Conservation (phyloP, 768 basidiomycete species). For the Trametes cinnabarina region DNA sequence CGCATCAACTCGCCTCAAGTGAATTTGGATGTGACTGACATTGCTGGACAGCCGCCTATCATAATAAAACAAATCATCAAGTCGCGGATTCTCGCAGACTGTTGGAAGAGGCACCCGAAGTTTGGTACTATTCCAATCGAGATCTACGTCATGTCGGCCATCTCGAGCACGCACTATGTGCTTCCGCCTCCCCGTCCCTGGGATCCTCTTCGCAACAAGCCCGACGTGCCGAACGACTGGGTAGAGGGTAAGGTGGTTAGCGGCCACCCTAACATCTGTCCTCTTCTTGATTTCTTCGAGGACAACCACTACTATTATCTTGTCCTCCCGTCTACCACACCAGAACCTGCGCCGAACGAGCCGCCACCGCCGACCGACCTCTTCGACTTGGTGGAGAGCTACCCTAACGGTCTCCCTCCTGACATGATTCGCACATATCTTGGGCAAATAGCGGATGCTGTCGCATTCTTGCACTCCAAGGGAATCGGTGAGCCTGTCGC, state of each 20-base stretch:
- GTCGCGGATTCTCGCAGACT: slow-evolving; percentile 96
- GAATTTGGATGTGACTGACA: not conserved
- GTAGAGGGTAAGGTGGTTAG: slow-evolving; percentile 67
- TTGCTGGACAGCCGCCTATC: slow-evolving; percentile 64
- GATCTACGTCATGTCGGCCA: slow-evolving; percentile 90
- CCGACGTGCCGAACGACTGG: slow-evolving; percentile 48
- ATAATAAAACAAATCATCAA: slow-evolving; percentile 99
- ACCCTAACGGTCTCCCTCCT: slow-evolving; percentile 81
- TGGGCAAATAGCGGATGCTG: slow-evolving; percentile 90
- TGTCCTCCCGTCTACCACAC: slow-evolving; percentile 75
- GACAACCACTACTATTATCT: slow-evolving; percentile 96
- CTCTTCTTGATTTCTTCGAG: slow-evolving; percentile 94
- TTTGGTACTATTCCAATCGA: slow-evolving; percentile 98
- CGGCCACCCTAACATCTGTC: slow-evolving; percentile 95
- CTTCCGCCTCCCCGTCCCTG: slow-evolving; percentile 80
- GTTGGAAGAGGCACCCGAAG: slow-evolving; percentile 97
- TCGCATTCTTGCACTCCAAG: slow-evolving; percentile 83
- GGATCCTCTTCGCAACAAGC: slow-evolving; percentile 63
- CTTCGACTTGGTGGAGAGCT: slow-evolving; percentile 91
- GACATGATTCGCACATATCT: slow-evolving; percentile 77
- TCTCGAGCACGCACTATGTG: slow-evolving; percentile 77
- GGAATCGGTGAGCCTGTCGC: slow-evolving; percentile 72
- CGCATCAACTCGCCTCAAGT: slow-evolving; percentile 40
- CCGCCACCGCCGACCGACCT: slow-evolving; percentile 72
- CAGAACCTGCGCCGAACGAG: slow-evolving; percentile 51